A percentile compares a stretch with the other conserved stretches of the same genome.
These are phyloP conservation scores for Penicillium sp. DNA, from an alignment of 2,329 filamentous ascomycete genomes.

Conservation along the genomic window DNA sequence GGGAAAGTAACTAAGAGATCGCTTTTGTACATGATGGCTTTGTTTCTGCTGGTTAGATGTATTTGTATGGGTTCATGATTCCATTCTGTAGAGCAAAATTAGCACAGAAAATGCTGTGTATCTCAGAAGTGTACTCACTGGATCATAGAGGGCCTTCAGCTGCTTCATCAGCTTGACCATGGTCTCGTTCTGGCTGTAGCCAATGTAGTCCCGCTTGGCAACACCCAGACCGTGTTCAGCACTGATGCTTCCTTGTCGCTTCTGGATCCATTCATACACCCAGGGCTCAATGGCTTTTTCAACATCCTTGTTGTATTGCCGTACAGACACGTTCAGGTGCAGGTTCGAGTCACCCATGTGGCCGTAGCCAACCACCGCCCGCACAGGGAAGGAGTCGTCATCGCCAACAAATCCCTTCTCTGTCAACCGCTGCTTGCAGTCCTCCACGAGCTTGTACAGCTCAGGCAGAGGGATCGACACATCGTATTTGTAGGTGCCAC, in stretches of 20 bases:
- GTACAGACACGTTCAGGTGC: conserved; percentile 81
- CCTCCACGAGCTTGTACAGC: conserved; percentile 84
- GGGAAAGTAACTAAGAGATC: too few species aligned
- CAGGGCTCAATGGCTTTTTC: conserved; percentile 87
- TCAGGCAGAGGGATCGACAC: conserved; percentile 85
- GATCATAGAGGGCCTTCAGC: conserved; percentile 90
- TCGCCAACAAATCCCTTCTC: conserved; percentile 72
- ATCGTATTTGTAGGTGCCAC: conserved; percentile 98
- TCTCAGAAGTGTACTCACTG: conserved; percentile 55
- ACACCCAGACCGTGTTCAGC: conserved; percentile 92
- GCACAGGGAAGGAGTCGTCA: conserved; percentile 67
- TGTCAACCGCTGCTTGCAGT: conserved; percentile 66
- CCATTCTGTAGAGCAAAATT: conserved; percentile 60
- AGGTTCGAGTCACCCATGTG: conserved; percentile 98
- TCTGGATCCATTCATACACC: conserved; percentile 93
- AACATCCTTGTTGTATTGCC: conserved; percentile 78
- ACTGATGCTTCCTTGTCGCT: conserved; percentile 85
- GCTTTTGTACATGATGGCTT: conserved; percentile 5
- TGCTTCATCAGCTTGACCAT: conserved; percentile 91
- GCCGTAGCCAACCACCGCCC: conserved; percentile 90
- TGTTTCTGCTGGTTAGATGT: conserved; percentile 50
- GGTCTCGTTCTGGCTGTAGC: conserved; percentile 81
- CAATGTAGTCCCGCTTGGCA: conserved; percentile 92
- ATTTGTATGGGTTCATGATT: conserved; percentile 99
- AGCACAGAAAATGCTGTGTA: conserved; percentile 6